Base-by-base conservation (phyloP, 176 grass and related monocot species). In the Dendrocalamus sinicus region DNA sequence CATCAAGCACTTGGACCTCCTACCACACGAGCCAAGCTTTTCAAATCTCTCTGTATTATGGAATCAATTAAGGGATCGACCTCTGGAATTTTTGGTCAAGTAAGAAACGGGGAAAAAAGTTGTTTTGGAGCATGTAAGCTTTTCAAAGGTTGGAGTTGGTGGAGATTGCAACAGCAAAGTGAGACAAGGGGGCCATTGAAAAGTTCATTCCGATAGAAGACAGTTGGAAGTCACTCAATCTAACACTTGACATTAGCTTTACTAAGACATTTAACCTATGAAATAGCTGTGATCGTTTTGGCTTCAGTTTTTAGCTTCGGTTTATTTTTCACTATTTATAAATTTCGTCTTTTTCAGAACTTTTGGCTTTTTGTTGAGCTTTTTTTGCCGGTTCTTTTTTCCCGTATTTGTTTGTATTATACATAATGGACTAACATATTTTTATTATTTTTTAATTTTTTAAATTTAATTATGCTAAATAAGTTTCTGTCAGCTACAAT, bases 101-200 rank as follows among this genome's bases (percentile, higher is more conserved):
- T 78, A 73, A 54, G 72, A 73, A 78, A 73, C 20, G 3, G 24
- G 9, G 9, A 19, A 26, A 58, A 26, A 58, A 39, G 12, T 17
- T 75, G 8, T 4, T 57, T 58, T 67, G 50, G 76, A 73, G 7
- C 65, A 61, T 17, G 4, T 19, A 71, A 78, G 23, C 40, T 78
- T 90, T 90, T 90, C 74, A 50, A 87, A 50, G 22, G 6, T 22
- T 51, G 55, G 61, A 72, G 67, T 83, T 79, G 67, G 66, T 79
- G 65, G 11, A 28, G 13, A 68, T 32, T 19, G 39, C 28, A 76
- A 64, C 63, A 86, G 12, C 46, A 64, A 58, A 87, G 14, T 48
- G 72, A 51, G 41, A 79, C 11, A 60, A 82, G 5, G 12, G 8
- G 70, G 1, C 8, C 16, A 48, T 12, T 65, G 8, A 47, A 65